phyloP scores from a whole-genome alignment of 148 eudicot genomes.

The Vaccinium darrowii region DNA sequence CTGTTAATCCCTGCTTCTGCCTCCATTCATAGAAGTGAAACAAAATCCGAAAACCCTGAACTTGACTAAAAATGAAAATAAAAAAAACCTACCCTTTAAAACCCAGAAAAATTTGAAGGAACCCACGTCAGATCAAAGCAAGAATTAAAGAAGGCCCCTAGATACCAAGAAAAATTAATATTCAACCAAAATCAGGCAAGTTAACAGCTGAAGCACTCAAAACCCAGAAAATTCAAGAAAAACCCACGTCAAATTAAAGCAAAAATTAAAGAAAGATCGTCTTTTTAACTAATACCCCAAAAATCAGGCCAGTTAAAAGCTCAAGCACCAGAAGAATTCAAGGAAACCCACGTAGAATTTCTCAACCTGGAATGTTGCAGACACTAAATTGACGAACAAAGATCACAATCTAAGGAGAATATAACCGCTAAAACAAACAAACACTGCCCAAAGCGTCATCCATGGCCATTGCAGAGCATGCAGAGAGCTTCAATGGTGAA shows the following conservation, averaged over 20 bases:
- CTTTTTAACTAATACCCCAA: constrained; percentile 2
- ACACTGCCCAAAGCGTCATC: constrained; percentile 18
- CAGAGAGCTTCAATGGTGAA: constrained; percentile 26
- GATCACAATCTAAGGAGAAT: constrained; percentile 24
- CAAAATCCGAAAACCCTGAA: constrained; percentile 25
- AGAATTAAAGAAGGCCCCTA: background rate
- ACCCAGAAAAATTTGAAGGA: background rate
- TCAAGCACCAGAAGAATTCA: constrained; percentile 13
- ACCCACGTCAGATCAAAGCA: constrained; percentile 3
- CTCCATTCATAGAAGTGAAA: constrained; percentile 51
- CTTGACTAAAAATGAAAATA: constrained; percentile 22
- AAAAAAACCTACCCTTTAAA: constrained; percentile 26
- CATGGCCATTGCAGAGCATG: constrained; percentile 32
- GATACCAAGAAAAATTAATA: too few species aligned
- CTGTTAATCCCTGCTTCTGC: constrained; percentile 46
- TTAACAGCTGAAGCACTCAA: background rate
- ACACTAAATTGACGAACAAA: constrained; percentile 3
- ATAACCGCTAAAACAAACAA: constrained; percentile 8
- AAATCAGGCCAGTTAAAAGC: background rate
- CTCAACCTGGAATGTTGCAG: background rate
- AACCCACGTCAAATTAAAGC: background rate
- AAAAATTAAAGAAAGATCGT: constrained; percentile 2
- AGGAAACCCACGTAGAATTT: background rate
- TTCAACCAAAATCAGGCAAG: too few species aligned
- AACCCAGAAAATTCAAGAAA: constrained; percentile 12